These are phyloP conservation scores for Mucor plumbeus DNA, from an alignment of 371 early-diverging fungal genomes.

Conservation along the genomic window DNA sequence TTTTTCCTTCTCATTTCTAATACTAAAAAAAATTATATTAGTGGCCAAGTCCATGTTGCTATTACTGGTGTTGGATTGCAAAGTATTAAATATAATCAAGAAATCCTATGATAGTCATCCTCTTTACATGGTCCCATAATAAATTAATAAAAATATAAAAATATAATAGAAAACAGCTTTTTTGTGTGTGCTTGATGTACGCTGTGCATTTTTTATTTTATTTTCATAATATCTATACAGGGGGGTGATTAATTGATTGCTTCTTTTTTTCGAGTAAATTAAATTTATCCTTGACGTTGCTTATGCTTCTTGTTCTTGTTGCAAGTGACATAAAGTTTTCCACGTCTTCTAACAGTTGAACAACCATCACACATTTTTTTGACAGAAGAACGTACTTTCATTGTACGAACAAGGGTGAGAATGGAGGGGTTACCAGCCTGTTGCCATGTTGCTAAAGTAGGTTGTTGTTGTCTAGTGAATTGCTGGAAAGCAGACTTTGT, in stretches of 20 bases:
- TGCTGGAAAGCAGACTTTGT: constrained; percentile 35
- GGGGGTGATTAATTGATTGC: neutral
- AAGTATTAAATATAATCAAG: constrained; percentile 20
- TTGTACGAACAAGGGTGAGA: constrained; percentile 65
- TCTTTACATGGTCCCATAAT: no score
- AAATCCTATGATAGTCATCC: no score
- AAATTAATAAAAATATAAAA: no score
- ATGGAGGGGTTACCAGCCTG: constrained; percentile 27
- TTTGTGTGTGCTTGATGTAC: neutral
- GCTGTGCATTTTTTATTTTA: neutral
- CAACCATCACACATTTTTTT: constrained; percentile 86
- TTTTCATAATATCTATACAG: constrained; percentile 3
- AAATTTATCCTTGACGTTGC: constrained; percentile 79
- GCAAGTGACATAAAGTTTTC: constrained; percentile 79
- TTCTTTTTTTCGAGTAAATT: neutral
- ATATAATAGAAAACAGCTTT: neutral
- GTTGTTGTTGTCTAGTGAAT: constrained; percentile 33
- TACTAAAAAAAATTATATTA: constrained; percentile 2
- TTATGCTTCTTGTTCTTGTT: constrained; percentile 84
- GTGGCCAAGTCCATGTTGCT: constrained; percentile 40
- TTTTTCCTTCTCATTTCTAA: no score
- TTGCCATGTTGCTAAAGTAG: constrained; percentile 15
- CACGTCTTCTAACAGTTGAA: constrained; percentile 78
- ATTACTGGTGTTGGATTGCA: constrained; percentile 62
- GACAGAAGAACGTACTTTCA: constrained; percentile 85